phyloP scores from a whole-genome alignment of 2,329 filamentous ascomycete species.

The Raffaelea deltoideospora region DNA sequence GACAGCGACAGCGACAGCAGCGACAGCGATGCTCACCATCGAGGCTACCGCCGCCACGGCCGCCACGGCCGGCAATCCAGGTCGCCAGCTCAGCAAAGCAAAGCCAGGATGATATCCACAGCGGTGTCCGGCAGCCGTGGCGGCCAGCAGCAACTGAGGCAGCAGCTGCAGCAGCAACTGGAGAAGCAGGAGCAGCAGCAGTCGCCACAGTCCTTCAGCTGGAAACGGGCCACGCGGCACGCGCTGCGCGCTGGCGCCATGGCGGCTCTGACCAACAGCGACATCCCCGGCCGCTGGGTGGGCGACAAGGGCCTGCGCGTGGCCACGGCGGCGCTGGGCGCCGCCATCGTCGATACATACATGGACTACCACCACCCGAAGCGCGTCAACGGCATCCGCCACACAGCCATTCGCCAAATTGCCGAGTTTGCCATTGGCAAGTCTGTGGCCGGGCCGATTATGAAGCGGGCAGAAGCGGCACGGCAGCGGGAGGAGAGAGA shows the following conservation, averaged over 20 bases:
- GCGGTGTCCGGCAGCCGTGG: too few species aligned
- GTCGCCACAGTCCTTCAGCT: not conserved
- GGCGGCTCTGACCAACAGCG: slow-evolving; percentile 10
- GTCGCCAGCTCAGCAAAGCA: too few species aligned
- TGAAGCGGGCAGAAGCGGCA: slow-evolving; percentile 1
- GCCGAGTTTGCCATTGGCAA: slow-evolving; percentile 12
- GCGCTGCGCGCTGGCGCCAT: slow-evolving; percentile 13
- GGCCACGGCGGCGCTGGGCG: slow-evolving; percentile 13
- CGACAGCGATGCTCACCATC: not conserved
- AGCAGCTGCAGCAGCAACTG: not conserved
- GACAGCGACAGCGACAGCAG: not conserved
- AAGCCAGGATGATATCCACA: too few species aligned
- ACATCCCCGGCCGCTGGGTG: slow-evolving; percentile 11
- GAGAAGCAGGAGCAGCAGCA: not conserved
- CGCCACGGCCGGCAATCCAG: too few species aligned
- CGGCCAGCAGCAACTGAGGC: not conserved
- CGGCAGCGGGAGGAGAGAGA: not conserved
- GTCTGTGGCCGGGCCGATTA: slow-evolving; percentile 10
- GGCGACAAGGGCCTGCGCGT: slow-evolving; percentile 12
- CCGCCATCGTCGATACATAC: slow-evolving; percentile 14
- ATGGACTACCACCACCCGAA: slow-evolving; percentile 10
- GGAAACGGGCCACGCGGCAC: slow-evolving; percentile 1
- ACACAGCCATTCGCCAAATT: slow-evolving; percentile 13
- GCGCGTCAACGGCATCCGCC: slow-evolving; percentile 12
- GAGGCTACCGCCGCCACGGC: too few species aligned